Percentiles rank a stretch among this genome's conserved stretches.
Conservation (phyloP, 805 yeast species). For the Metschnikowia cubensis region DNA sequence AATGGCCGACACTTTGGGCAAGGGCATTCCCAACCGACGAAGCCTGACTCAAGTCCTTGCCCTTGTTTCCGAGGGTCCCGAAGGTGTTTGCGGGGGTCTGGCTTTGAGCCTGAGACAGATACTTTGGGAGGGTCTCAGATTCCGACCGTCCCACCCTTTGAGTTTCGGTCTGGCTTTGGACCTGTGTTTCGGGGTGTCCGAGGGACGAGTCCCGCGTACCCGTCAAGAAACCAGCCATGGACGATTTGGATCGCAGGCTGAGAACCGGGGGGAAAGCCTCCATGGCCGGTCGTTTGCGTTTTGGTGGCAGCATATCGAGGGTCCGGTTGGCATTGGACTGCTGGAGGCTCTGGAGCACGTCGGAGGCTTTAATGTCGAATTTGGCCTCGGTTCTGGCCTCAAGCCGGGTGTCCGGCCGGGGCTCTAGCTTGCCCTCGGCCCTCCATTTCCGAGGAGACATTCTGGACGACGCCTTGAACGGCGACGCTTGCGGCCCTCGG, state of each 20-base stretch:
- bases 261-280: conserved; percentile 11
- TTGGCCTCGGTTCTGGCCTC: background rate
- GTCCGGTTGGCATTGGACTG: conserved; percentile 6
- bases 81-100: background rate
- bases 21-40: background rate
- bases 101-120: no score
- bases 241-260: conserved; percentile 12
- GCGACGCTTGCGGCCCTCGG: background rate
- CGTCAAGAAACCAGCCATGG: conserved; percentile 12
- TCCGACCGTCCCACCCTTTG: no score
- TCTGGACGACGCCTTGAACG: background rate
- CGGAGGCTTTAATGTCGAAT: background rate
- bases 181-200: background rate
- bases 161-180: no score
- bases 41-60: no score
- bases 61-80: background rate
- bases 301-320: conserved; percentile 10
- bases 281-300: conserved; percentile 9
- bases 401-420: no score
- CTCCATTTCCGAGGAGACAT: conserved; percentile 1
- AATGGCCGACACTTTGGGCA: background rate
- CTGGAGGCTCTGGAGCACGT: conserved; percentile 3
- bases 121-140: no score
- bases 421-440: background rate
- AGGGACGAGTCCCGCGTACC: background rate